Conservation (phyloP, 495 filamentous ascomycete species). For the Lepraria neglecta region DNA sequence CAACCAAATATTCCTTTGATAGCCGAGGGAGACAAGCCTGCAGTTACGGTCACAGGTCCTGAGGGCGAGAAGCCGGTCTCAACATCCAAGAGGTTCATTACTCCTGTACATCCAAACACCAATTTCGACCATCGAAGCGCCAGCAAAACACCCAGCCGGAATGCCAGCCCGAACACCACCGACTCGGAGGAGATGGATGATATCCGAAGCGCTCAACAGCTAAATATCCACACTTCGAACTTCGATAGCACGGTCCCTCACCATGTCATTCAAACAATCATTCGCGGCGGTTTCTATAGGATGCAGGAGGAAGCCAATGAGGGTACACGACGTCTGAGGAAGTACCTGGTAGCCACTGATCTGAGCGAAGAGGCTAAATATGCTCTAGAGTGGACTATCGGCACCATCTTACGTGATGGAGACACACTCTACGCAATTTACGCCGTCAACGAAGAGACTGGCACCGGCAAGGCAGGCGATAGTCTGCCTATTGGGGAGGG, state of each 20-base stretch:
- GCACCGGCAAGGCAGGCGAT: constrained; percentile 40
- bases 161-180: constrained; percentile 73
- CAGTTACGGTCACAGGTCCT: constrained; percentile 58
- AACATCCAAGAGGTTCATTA: constrained; percentile 50
- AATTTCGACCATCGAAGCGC: constrained; percentile 61
- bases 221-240: constrained; percentile 70
- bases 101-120: constrained; percentile 65
- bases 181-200: constrained; percentile 84
- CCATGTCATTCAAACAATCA: constrained; percentile 77
- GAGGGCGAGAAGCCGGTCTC: constrained; percentile 45
- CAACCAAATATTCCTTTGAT: constrained; percentile 23
- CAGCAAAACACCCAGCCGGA: constrained; percentile 43
- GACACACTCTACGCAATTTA: constrained; percentile 91
- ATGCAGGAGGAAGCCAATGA: constrained; percentile 70
- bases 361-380: constrained; percentile 88
- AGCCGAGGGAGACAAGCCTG: constrained; percentile 37
- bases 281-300: constrained; percentile 73
- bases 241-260: constrained; percentile 69
- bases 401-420: constrained; percentile 88
- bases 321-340: constrained; percentile 65
- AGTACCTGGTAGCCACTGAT: constrained; percentile 89
- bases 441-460: constrained; percentile 79
- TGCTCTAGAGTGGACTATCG: constrained; percentile 94
- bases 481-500: constrained; percentile 51
- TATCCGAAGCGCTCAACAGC: constrained; percentile 75